Evolutionary conservation across 1,284 basidiomycete species (phyloP).

Genomic region (Heterobasidion parviporum): DNA sequence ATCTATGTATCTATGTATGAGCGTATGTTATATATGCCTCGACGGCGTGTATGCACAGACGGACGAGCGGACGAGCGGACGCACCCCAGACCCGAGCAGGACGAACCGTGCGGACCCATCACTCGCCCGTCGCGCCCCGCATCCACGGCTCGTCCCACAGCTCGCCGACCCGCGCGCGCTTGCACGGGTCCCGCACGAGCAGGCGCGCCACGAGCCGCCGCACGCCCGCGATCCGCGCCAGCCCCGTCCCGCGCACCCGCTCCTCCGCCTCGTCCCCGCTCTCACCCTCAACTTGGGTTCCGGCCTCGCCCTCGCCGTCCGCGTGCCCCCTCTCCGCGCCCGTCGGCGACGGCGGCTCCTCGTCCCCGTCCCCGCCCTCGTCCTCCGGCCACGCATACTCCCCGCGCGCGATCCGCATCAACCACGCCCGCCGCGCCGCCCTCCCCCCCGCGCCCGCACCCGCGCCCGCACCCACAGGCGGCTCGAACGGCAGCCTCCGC

Average conservation of each 20-base stretch:
- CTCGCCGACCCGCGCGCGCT: constrained; percentile 49
- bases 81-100: no score
- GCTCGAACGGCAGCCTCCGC: constrained; percentile 52
- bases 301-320: constrained; percentile 6
- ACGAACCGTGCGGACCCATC: no score
- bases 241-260: constrained; percentile 6
- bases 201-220: constrained; percentile 51
- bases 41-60: no score
- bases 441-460: constrained; percentile 8
- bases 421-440: constrained; percentile 37
- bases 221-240: constrained; percentile 40
- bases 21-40: no score
- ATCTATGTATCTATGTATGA: no score
- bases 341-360: background rate
- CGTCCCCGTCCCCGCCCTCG: constrained; percentile 13
- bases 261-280: background rate
- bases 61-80: no score
- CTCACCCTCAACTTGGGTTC: no score
- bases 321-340: background rate
- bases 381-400: constrained; percentile 64
- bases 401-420: constrained; percentile 74
- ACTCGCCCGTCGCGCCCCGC: no score
- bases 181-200: constrained; percentile 61
- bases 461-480: constrained; percentile 1
- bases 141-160: constrained; percentile 20